Base-by-base conservation (phyloP, 2,329 filamentous ascomycete species). In the Trichothecium roseum region DNA sequence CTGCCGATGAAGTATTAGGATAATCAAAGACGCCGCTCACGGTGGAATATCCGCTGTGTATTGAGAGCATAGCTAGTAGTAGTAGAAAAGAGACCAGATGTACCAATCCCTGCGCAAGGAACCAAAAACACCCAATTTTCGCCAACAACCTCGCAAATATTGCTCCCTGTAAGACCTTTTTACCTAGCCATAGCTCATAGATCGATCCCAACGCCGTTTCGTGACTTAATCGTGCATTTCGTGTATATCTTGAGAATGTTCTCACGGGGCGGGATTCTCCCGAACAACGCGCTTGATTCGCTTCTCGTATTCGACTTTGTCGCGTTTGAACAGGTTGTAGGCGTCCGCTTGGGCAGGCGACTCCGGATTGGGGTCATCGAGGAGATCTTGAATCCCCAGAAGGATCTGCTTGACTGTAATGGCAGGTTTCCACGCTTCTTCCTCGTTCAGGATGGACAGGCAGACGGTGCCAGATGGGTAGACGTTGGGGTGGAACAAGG, bases 341-440 rank as follows among this genome's bases (percentile, higher is more conserved):
- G 91, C 93, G 48, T 98, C 91, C 3, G 91, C 89, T 60, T 98
- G 91, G 0, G 91, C 91, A 0, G 91, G 91, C 2, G 87, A 94
- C 34, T 98, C 91, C 3, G 89, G 91, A 55, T 98, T 98, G 13
- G 93, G 91, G 51, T 95, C 89, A 57, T 98, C 82, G 28, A 98
- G 78, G 2, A 98, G 74, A 50, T 94, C 89, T 60, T 98, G 91
- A 39, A 98, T 94, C 33, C 91, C 91, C 2, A 96, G 72, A 5
- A 96, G 74, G 44, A 98, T 96, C 62, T 96, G 87, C 64, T 95
- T 96, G 57, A 98, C 86, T 1, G 91, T 98, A 52, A 98, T 98
- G 6, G 91, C 89, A 1, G 91, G 93, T 60, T 94, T 93, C 91
- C 93, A 98, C 6, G 84, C 88, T 57, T 98, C 91, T 51, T 98